Percentiles rank a stretch among this genome's conserved stretches.
Evolutionary conservation across 1,284 basidiomycete species (phyloP).

Genomic region (Cystobasidium sp.): DNA sequence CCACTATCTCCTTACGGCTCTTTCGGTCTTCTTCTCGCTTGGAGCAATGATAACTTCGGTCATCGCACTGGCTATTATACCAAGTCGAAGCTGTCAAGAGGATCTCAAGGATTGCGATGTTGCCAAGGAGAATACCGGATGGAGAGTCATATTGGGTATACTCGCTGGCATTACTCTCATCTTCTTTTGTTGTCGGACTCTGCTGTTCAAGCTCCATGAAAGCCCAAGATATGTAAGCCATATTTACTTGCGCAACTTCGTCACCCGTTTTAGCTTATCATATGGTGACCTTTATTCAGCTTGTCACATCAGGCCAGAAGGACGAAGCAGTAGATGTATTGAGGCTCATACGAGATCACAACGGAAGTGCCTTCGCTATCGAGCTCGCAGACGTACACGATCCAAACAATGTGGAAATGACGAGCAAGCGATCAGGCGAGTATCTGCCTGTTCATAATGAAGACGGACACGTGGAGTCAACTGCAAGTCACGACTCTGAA

Average conservation of each 20-base stretch:
- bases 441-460: not conserved
- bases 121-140: slow-evolving; percentile 73
- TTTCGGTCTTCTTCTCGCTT: slow-evolving; percentile 94
- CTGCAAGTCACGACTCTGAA: not conserved
- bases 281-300: slow-evolving; percentile 49
- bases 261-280: not conserved
- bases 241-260: slow-evolving; percentile 40
- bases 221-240: slow-evolving; percentile 71
- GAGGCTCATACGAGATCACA: slow-evolving; percentile 79
- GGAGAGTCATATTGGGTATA: slow-evolving; percentile 77
- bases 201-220: slow-evolving; percentile 75
- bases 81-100: slow-evolving; percentile 71
- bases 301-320: slow-evolving; percentile 79
- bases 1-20: slow-evolving; percentile 87
- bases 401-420: slow-evolving; percentile 1
- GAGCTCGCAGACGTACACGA: slow-evolving; percentile 42
- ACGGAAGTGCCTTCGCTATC: slow-evolving; percentile 63
- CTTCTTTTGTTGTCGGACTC: slow-evolving; percentile 68
- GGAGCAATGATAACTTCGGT: slow-evolving; percentile 83
- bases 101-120: slow-evolving; percentile 64
- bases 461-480: slow-evolving; percentile 6
- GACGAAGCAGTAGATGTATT: slow-evolving; percentile 81
- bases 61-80: slow-evolving; percentile 76
- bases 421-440: not conserved
- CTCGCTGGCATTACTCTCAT: slow-evolving; percentile 76